A percentile compares a stretch with the other conserved stretches of the same genome.
Evolutionary conservation across 345 rosid species (phyloP).

Genomic region (Citrus cavaleriei): DNA sequence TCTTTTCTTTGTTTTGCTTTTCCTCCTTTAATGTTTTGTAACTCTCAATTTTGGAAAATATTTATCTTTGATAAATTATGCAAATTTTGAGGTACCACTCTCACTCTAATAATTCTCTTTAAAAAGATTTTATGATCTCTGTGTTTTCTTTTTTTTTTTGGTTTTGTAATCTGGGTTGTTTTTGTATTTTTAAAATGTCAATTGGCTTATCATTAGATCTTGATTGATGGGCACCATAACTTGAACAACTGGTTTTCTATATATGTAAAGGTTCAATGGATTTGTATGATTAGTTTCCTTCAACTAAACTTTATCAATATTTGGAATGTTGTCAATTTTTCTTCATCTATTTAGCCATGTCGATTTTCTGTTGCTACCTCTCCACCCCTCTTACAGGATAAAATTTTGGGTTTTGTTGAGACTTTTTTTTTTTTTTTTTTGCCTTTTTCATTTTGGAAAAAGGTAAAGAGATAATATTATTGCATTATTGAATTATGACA

Average conservation of each 20-base stretch:
- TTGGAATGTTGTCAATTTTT: slow-evolving; percentile 16
- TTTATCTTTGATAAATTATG: background rate
- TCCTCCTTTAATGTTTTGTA: background rate
- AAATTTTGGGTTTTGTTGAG: slow-evolving; percentile 4
- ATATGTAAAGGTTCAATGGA: slow-evolving; percentile 4
- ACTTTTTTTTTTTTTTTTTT: too few relatives aligned
- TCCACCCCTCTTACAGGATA: slow-evolving; percentile 3
- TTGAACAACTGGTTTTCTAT: slow-evolving; percentile 6
- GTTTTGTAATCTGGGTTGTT: slow-evolving; percentile 1
- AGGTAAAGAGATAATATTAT: background rate
- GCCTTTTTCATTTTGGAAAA: slow-evolving; percentile 14
- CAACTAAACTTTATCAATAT: slow-evolving; percentile 9
- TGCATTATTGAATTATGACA: background rate
- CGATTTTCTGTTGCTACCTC: slow-evolving; percentile 8
- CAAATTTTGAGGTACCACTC: slow-evolving; percentile 17
- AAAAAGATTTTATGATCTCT: slow-evolving; percentile 4
- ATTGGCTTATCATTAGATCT: slow-evolving; percentile 24
- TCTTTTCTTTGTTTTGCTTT: slow-evolving; percentile 7
- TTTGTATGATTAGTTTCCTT: slow-evolving; percentile 21
- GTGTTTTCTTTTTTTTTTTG: slow-evolving; percentile 4
- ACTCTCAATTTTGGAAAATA: slow-evolving; percentile 2
- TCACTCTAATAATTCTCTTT: background rate
- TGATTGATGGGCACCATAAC: slow-evolving; percentile 20
- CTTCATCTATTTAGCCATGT: background rate
- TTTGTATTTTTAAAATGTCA: background rate